phyloP scores from a whole-genome alignment of 345 rosid genomes.

The Erysimum cheiranthoides region DNA sequence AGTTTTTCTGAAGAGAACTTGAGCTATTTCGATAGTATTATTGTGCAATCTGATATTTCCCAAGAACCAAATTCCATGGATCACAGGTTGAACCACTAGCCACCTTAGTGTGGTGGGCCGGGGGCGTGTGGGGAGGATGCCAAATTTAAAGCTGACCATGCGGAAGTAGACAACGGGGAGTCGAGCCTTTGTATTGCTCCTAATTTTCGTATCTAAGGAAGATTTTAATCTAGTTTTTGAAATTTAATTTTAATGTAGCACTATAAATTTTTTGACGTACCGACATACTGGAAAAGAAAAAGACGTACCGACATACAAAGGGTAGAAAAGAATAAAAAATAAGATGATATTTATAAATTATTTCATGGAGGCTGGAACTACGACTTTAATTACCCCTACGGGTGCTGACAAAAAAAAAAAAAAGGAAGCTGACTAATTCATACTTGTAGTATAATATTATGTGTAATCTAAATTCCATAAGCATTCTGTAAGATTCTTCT shows the following conservation, averaged over 20 bases:
- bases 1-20: not conserved
- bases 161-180: too few relatives aligned
- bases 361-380: not conserved
- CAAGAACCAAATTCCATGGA: not conserved
- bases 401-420: not conserved
- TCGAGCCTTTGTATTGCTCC: too few relatives aligned
- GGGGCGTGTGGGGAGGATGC: not conserved
- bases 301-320: slow-evolving; percentile 36
- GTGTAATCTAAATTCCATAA: slow-evolving; percentile 17
- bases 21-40: not conserved
- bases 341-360: not conserved
- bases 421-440: not conserved
- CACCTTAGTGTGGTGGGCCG: not conserved
- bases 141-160: too few relatives aligned
- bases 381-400: not conserved
- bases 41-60: not conserved
- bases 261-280: not conserved
- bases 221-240: not conserved
- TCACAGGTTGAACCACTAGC: not conserved
- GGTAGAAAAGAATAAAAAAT: not conserved
- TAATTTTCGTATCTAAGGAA: too few relatives aligned
- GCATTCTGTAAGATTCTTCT: not conserved
- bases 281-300: slow-evolving; percentile 28
- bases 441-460: not conserved
- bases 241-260: not conserved